Evolutionary conservation across 768 basidiomycete genomes (phyloP), one percentile per base, ranked within the genome.

Genomic region (Boletus sp.): DNA sequence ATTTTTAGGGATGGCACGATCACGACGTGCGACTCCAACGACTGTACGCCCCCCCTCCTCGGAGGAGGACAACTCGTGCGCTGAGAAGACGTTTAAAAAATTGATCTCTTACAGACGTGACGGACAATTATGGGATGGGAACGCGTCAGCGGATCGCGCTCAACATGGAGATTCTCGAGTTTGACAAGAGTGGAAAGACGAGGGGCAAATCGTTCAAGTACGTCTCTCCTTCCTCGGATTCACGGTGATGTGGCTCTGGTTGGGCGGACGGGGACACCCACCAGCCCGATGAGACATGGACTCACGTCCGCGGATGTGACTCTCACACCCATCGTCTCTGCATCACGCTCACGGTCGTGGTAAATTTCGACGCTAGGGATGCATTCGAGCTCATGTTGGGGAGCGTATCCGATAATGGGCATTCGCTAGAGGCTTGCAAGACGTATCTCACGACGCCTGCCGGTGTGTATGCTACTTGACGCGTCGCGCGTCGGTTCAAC

Each of bases 1-100:
- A 29, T 27, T 51, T 56, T 19, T 68, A 91, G 90, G 90, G 90
- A 93, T 74, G 90, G 90, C 63, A 98, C 94, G 14, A 96, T 98
- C 73, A 96, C 94, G 4, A 93, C 82, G 38, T 83, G 81, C 64
- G 94, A 98, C 68, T 93, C 90, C 7, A 98, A 98, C 70, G 94
- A 97, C 64, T 93, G 89, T 93, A 67, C 57, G 84, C 10, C 9
- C 34, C 1, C n/a, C 25, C 27, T 52, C 21, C 4, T 30, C n/a
- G n/a, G 58, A 33, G 30, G 32, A 46, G 13, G 47, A 21, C 3
- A 3, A 3, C 27, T 21, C 38, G 15, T 21, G 13, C 23, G 40
- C 53, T 55, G 41, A 60, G 40, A 45, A 30, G 11, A 17, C 17
- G 17, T 13, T 10, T 27, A 21, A 25, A 7, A 34, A 7, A 38